A percentile compares a stretch with the other conserved stretches of the same genome.
Conservation (phyloP, 2,329 filamentous ascomycete genomes). For the Cladophialophora exuberans region DNA sequence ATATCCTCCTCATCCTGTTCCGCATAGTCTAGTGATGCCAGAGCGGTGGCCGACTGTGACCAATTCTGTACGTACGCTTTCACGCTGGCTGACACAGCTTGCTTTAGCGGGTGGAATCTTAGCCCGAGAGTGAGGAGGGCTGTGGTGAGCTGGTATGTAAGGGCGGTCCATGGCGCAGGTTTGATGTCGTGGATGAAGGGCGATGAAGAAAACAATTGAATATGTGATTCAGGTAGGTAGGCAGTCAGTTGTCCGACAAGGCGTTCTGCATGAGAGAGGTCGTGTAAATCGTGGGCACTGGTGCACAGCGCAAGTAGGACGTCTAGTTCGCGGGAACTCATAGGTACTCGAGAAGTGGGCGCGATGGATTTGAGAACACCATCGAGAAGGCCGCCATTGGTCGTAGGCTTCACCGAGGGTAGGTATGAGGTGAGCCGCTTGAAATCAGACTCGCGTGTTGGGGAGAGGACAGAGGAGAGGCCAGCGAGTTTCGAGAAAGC, state of each 20-base stretch:
- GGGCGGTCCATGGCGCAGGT: conserved; percentile 83
- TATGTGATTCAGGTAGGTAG: conserved; percentile 83
- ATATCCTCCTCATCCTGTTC: conserved; percentile 57
- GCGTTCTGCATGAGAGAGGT: conserved; percentile 72
- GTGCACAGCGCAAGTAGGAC: conserved; percentile 89
- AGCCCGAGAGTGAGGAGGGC: conserved; percentile 81
- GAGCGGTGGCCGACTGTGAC: conserved; percentile 60
- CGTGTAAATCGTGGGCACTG: conserved; percentile 75
- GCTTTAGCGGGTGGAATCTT: conserved; percentile 70
- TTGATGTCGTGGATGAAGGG: conserved; percentile 82
- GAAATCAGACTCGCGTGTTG: conserved; percentile 39
- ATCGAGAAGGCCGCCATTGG: conserved; percentile 40
- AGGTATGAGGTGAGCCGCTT: conserved; percentile 41
- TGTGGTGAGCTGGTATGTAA: conserved; percentile 76
- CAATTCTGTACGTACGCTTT: conserved; percentile 75
- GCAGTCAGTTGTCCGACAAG: conserved; percentile 78
- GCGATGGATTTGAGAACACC: conserved; percentile 42
- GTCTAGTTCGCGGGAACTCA: conserved; percentile 84
- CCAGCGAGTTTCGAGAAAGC: conserved; percentile 50
- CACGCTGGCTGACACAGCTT: conserved; percentile 67
- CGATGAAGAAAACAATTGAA: conserved; percentile 76
- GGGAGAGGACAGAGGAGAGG: conserved; percentile 42
- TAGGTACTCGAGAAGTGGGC: conserved; percentile 44
- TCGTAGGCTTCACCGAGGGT: conserved; percentile 28
- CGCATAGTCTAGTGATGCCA: conserved; percentile 59